These are phyloP conservation scores for Thymus quinquecostatus DNA, from an alignment of 257 asterid species.

Conservation along the genomic window DNA sequence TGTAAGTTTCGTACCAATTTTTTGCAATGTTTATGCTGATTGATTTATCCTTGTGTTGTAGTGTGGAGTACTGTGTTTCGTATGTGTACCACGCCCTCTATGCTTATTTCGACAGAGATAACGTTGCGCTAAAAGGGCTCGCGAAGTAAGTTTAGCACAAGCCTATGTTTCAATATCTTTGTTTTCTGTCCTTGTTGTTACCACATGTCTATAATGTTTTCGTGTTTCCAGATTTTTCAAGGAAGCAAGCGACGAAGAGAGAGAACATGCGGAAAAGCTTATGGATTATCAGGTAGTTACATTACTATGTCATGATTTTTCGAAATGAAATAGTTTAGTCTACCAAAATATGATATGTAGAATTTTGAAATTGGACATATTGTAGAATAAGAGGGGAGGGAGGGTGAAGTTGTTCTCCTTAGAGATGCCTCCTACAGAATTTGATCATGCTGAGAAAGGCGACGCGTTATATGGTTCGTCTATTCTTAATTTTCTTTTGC, in stretches of 20 bases:
- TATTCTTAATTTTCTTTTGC: background rate
- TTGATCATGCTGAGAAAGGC: constrained; percentile 78
- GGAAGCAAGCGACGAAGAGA: constrained; percentile 82
- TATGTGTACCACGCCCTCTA: constrained; percentile 76
- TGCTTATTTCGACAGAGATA: constrained; percentile 87
- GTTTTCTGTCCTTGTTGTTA: background rate
- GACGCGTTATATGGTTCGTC: constrained; percentile 75
- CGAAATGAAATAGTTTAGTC: background rate
- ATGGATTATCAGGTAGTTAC: constrained; percentile 77
- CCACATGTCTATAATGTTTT: constrained; percentile 16
- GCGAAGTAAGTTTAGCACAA: constrained; percentile 61
- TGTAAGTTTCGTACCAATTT: too few species aligned
- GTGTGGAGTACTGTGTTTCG: constrained; percentile 82
- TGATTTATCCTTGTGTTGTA: constrained; percentile 39
- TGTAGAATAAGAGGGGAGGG: constrained; percentile 84
- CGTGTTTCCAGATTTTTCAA: constrained; percentile 64
- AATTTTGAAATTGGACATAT: background rate
- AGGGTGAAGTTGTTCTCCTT: constrained; percentile 65
- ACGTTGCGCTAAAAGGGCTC: constrained; percentile 82
- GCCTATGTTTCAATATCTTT: background rate
- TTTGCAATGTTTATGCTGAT: background rate
- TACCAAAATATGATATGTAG: too few species aligned
- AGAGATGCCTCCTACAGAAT: constrained; percentile 61
- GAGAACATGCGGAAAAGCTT: constrained; percentile 86
- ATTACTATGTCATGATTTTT: background rate